These are phyloP conservation scores for Penicillium sp. DNA, from an alignment of 2,329 filamentous ascomycete species.

Conservation along the genomic window DNA sequence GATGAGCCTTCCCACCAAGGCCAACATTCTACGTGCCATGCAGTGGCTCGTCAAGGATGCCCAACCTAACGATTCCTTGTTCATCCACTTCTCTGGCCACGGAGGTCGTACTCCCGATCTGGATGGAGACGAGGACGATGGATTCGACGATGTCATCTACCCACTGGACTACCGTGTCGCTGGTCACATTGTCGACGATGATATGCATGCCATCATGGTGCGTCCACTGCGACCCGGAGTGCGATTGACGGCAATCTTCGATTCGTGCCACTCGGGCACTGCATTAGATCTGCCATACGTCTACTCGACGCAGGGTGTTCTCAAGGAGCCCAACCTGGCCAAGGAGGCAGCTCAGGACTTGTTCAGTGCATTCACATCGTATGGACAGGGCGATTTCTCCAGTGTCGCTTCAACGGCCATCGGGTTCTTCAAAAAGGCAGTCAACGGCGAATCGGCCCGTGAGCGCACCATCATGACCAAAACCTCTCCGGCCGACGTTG, in stretches of 20 bases:
- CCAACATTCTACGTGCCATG: constrained; percentile 93
- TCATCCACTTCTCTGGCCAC: constrained; percentile 93
- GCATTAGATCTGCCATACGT: constrained; percentile 68
- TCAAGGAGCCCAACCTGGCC: constrained; percentile 67
- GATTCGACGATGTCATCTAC: constrained; percentile 76
- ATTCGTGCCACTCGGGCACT: constrained; percentile 67
- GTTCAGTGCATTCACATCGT: constrained; percentile 67
- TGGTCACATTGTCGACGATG: constrained; percentile 74
- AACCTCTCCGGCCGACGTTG: constrained; percentile 90
- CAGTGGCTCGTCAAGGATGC: constrained; percentile 98
- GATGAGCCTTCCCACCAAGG: constrained; percentile 95
- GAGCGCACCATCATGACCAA: constrained; percentile 81
- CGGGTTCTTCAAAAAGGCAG: constrained; percentile 83
- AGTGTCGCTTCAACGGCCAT: constrained; percentile 79
- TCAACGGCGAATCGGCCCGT: constrained; percentile 72
- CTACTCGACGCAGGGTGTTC: constrained; percentile 64
- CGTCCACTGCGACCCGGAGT: constrained; percentile 78
- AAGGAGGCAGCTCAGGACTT: constrained; percentile 66
- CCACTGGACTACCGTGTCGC: constrained; percentile 69
- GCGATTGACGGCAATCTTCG: constrained; percentile 69
- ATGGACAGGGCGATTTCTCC: constrained; percentile 77
- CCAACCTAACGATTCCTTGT: constrained; percentile 85
- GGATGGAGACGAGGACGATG: constrained; percentile 73
- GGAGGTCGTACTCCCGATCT: constrained; percentile 72
- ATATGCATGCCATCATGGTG: constrained; percentile 77